Base-by-base conservation (phyloP, 2,329 filamentous ascomycete genomes). In the Diaporthe helianthi region DNA sequence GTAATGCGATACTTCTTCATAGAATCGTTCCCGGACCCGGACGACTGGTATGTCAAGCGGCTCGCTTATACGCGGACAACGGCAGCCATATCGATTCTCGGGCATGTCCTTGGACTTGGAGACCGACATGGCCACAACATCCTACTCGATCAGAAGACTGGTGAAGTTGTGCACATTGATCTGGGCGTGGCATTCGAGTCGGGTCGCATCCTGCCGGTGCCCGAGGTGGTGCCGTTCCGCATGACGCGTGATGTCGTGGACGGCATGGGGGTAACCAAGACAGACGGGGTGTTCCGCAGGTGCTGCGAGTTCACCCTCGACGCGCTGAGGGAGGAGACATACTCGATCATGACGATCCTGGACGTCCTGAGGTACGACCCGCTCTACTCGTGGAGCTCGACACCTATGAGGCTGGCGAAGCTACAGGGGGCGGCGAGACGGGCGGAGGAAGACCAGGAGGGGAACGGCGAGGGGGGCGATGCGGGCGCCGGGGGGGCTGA, bases 331-430 rank as follows among this genome's bases (percentile, higher is more conserved):
- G 92, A 97, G 75, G 96, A 99, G 78, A 93, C 93, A 15, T 97
- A 97, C 78, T 94, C 92, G 53, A 99, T 99, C 82, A 98, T 98
- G 94, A 98, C 96, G 0, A 94, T 99, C 65, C 88, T 99, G 24
- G 97, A 99, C 77, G 97, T 99, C 26, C 83, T 99, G 70, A 92
- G 97, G n/a, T 98, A 98, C 80, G 96, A 99, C 84, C 97, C 96
- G 1, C 83, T 99, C 71, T 97, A 98, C 79, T 96, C 90, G 71
- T 99, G 96, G 96, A 95, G 93, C 44, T 90, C 98, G 68, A 96
- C 93, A 13, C 89, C 89, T 0, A 83, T 90, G 41, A 84, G 89
- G 24, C 80, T 91, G 69, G 87, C 88, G 49, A 90, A 90, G 75
- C 79, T 91, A 67, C 89, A 91, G 76, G 87, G 88, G 74, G 88